Conservation (phyloP, 805 yeast species). For the Hanseniaspora pseudoguilliermondii region DNA sequence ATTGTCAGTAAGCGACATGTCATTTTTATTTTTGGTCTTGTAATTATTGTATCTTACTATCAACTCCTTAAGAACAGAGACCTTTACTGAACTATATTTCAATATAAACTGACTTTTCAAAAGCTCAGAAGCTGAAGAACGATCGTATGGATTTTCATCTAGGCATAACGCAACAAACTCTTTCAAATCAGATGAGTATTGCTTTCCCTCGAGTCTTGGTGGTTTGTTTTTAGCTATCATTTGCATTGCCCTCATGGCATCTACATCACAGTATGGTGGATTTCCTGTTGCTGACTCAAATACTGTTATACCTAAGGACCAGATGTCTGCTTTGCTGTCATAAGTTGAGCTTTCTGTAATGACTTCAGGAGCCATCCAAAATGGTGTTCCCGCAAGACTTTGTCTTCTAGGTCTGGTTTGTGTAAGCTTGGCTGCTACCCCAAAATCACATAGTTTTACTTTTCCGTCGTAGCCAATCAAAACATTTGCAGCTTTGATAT, state of each 20-base stretch:
- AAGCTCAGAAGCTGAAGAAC: conserved; percentile 79
- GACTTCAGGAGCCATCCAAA: conserved; percentile 99
- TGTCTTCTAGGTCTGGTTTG: conserved; percentile 65
- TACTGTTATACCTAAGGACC: conserved; percentile 92
- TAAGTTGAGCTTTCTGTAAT: conserved; percentile 80
- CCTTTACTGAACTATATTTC: conserved; percentile 46
- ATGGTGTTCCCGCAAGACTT: conserved; percentile 92
- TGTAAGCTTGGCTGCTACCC: conserved; percentile 90
- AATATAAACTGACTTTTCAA: conserved; percentile 61
- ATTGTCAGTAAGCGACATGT: conserved; percentile 27
- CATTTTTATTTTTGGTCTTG: conserved; percentile 52
- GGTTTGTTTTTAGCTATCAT: conserved; percentile 87
- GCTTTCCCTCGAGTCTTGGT: conserved; percentile 84
- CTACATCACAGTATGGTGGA: conserved; percentile 94
- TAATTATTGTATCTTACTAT: conserved; percentile 60
- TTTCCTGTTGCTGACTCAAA: conserved; percentile 93
- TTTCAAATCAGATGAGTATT: conserved; percentile 60
- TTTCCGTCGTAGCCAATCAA: conserved; percentile 78
- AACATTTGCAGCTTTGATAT: conserved; percentile 91
- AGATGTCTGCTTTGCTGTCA: conserved; percentile 86
- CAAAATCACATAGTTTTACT: conserved; percentile 91
- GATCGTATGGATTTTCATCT: conserved; percentile 83
- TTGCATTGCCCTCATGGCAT: conserved; percentile 89
- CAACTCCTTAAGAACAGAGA: conserved; percentile 54
- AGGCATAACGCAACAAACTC: conserved; percentile 84